Base-by-base conservation (phyloP, 768 basidiomycete species). In the Lactifluus subvellereus region DNA sequence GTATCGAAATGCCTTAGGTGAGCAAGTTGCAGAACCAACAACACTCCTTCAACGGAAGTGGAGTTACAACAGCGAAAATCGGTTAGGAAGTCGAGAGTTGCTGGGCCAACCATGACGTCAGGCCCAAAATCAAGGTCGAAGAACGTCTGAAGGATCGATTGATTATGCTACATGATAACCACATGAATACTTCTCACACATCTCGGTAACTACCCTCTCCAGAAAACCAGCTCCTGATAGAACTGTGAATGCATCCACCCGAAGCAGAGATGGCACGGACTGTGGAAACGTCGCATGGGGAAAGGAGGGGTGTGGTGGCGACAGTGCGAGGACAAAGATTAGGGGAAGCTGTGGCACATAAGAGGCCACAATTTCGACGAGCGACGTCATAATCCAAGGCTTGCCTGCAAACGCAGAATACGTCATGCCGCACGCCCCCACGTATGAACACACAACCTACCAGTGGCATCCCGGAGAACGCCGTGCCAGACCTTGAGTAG, bases 391-490 rank as follows among this genome's bases (percentile, higher is more conserved):
- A 6, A 37, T 30, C 18, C 1, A 3, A 49, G 33, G 53, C 71
- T 35, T 64, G 85, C 89, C 86, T 88, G 77, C 81, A 88, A 38
- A 91, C 84, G 57, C 86, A 80, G 47, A 90, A 82, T 16, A 90
- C 68, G 67, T 91, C 88, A 57, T 59, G n/a, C 42, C 16, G 58
- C 67, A 70, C 47, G 48, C 20, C 16, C 42, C 13, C 20, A 13
- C 11, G 42, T 45, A 32, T 22, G 53, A 55, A 55, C 22, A n/a
- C 13, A 42, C 6, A 13, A 38, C 62, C 16, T 60, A 62, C 57
- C 52, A 47, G 64, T 40, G 1, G 70, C 63, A 22, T 74, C 70
- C 13, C 73, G 69, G 33, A 79, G 65, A 16, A 78, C 76, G 35
- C 76, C 70, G 66, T 86, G 85, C 87, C 87, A 90, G 13, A 79